Percentiles rank a stretch among this genome's conserved stretches.
These are phyloP conservation scores for Asterionellopsis glacialis DNA, from an alignment of 108 stramenopile species.

Conservation along the genomic window DNA sequence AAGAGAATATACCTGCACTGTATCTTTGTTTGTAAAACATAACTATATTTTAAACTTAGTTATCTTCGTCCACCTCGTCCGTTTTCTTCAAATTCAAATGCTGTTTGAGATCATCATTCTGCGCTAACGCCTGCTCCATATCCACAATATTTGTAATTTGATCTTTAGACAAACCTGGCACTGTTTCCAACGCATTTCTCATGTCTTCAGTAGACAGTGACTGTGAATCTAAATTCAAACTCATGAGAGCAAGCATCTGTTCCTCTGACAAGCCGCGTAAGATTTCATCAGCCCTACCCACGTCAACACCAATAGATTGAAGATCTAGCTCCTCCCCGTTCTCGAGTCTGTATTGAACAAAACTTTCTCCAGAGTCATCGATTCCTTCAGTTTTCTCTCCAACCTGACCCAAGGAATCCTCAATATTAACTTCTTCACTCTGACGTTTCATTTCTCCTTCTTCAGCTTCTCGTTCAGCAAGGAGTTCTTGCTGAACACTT, in stretches of 20 bases:
- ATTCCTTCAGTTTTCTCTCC: neutral
- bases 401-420: no score
- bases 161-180: conserved; percentile 49
- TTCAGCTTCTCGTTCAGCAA: conserved; percentile 10
- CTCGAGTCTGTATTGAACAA: neutral
- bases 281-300: conserved; percentile 12
- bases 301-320: conserved; percentile 1
- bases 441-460: no score
- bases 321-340: neutral
- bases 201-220: conserved; percentile 19
- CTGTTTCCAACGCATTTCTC: conserved; percentile 32
- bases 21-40: no score
- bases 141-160: conserved; percentile 48
- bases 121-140: conserved; percentile 47
- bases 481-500: conserved; percentile 4
- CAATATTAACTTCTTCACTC: no score
- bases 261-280: conserved; percentile 19
- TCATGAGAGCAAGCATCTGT: conserved; percentile 26
- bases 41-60: no score
- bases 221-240: conserved; percentile 5
- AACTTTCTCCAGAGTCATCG: conserved; percentile 3
- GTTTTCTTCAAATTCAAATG: no score
- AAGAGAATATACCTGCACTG: no score
- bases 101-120: conserved; percentile 6
- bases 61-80: no score